Evolutionary conservation across 495 filamentous ascomycete genomes (phyloP), one percentile per base, ranked within the genome.

Genomic region (Aeminium ludgeri): DNA sequence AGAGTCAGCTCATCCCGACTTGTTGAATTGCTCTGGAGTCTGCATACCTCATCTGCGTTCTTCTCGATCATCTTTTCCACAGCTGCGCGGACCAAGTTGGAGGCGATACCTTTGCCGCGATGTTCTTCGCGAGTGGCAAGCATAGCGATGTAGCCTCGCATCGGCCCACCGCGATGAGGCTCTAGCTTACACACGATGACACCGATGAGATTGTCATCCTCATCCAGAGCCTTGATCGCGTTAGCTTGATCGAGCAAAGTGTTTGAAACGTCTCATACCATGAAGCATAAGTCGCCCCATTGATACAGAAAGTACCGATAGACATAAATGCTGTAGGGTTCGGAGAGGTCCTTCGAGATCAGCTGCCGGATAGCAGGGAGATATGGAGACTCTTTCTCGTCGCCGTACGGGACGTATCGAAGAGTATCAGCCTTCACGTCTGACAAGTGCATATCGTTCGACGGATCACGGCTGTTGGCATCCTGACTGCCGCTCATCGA

Each of bases 281-380:
- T 82, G 57, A 82, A 96, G 54, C 91, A 96, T 16, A 99, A 65
- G 50, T 96, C 78, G 15, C 82, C 83, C 91, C 91, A 99, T 74
- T 95, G 83, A 57, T 89, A 95, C 13, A 99, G 67, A 55, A 99
- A 99, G 64, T 96, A 99, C 20, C 91, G 74, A 64, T 96, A 99
- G 36, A 99, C 91, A 62, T 96, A 99, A 56, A 99, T 95, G 63
- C 89, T 96, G 62, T 99, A 99, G 1, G 91, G 91, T 56, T 99
- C 91, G 43, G 87, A 95, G 20, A 99, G 74, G 56, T 96, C 91
- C 45, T 87, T 89, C 20, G 86, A 92, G 56, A 99, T 99, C 54
- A 99, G 61, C 41, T 84, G 74, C 38, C 91, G 74, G 62, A 99
- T 96, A 17, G 82, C 72, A 34, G 84, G 73, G 33, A 96, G 75